These are phyloP conservation scores for Pichia inconspicua DNA, from an alignment of 1,139 yeast genomes.

Conservation along the genomic window DNA sequence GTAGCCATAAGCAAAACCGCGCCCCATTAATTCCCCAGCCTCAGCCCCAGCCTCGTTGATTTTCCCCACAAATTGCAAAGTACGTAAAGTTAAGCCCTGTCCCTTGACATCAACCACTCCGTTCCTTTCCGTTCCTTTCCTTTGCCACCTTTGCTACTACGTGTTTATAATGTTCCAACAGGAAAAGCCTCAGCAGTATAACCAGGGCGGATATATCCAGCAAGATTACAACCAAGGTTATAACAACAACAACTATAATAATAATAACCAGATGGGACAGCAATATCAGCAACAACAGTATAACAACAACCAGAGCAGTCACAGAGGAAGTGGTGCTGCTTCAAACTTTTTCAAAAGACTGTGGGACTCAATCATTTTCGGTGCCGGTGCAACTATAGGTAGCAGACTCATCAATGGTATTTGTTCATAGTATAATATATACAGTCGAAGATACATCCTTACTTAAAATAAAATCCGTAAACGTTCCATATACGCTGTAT, in stretches of 20 bases:
- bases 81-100: neutral
- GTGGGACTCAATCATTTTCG: constrained; percentile 15
- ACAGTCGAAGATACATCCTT: neutral
- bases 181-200: neutral
- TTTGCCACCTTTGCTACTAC: neutral
- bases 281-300: neutral
- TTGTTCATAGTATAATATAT: constrained; percentile 6
- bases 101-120: neutral
- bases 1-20: too few species aligned
- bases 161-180: neutral
- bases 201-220: neutral
- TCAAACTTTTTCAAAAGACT: constrained; percentile 9
- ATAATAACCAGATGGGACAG: neutral
- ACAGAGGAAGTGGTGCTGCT: constrained; percentile 5
- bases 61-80: too few species aligned
- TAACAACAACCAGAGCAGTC: neutral
- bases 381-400: constrained; percentile 16
- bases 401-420: constrained; percentile 11
- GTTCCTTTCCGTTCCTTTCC: neutral
- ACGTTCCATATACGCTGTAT: constrained; percentile 50
- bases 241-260: neutral
- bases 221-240: neutral
- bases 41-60: too few species aligned
- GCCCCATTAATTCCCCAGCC: too few species aligned
- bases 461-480: constrained; percentile 33